These are phyloP conservation scores for Cytospora piceicola DNA, from an alignment of 2,329 filamentous ascomycete genomes.

Conservation along the genomic window DNA sequence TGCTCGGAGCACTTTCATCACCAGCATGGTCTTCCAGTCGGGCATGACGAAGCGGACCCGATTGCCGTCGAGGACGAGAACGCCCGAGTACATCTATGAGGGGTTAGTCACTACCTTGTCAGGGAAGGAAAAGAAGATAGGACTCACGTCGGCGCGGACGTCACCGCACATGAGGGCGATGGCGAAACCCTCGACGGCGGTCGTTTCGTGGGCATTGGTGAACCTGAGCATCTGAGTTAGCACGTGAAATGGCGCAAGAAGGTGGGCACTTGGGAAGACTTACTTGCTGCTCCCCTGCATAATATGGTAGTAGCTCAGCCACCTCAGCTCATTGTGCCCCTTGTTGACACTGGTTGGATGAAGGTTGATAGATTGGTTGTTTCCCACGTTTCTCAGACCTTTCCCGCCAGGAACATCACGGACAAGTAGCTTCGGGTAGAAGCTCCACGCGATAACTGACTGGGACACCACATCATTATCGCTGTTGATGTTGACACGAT, in stretches of 20 bases:
- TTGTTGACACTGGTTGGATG: constrained; percentile 92
- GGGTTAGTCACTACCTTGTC: background rate
- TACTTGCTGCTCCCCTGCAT: constrained; percentile 64
- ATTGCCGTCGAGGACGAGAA: constrained; percentile 86
- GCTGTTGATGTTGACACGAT: constrained; percentile 74
- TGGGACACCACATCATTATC: constrained; percentile 78
- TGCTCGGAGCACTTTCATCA: constrained; percentile 78
- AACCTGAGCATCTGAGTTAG: constrained; percentile 52
- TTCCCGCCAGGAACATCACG: constrained; percentile 72
- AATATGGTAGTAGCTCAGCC: constrained; percentile 95
- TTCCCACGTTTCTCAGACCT: constrained; percentile 87
- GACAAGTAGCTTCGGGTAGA: constrained; percentile 90
- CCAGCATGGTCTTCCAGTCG: constrained; percentile 90
- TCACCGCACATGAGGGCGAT: constrained; percentile 87
- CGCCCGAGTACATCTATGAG: constrained; percentile 77
- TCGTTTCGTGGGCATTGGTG: constrained; percentile 90
- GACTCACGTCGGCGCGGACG: constrained; percentile 76
- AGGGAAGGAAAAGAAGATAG: background rate
- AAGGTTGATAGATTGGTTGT: constrained; percentile 87
- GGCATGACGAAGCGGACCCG: constrained; percentile 79
- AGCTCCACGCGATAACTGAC: constrained; percentile 88
- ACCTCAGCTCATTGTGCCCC: constrained; percentile 67
- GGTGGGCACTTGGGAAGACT: constrained; percentile 20
- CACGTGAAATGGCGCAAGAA: background rate
- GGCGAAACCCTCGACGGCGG: constrained; percentile 78